Evolutionary conservation across 768 basidiomycete genomes (phyloP), one percentile per base, ranked within the genome.

Genomic region (Russula dissimulans): DNA sequence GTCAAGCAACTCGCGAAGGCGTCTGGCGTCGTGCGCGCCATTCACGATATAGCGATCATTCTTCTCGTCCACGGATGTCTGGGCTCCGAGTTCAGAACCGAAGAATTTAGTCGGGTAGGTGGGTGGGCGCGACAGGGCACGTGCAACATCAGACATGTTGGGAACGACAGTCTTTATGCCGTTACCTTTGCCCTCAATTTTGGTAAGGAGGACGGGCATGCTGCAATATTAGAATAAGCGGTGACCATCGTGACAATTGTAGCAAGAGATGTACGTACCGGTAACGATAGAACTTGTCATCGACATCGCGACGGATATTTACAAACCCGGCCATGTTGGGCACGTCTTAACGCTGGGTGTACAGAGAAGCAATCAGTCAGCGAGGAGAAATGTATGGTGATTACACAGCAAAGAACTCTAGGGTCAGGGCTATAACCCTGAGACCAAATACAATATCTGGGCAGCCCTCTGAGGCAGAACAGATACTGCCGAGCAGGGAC

Each of bases 101-200:
- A 99, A 98, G 80, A 95, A 99, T 75, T 99, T 99, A 74, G 95
- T 97, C 63, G 95, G 89, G 72, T 98, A 97, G 45, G 94, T 83
- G 31, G 97, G 89, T 61, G 95, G 95, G 60, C 97, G 88, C 69
- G 87, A 91, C 66, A 99, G 83, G 47, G 97, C 94, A 65, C 92
- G 87, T 50, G 95, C 92, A 66, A 99, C 88, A 73, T 98, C 97
- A 61, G 91, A 84, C 93, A 99, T 97, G 76, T 99, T 99, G 18
- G 95, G 95, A 56, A 97, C 77, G 70, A 99, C 95, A 48, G 97
- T 99, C 79, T 99, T 99, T 77, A 99, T 98, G 69, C 97, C 97
- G 72, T 99, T 99, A 62, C 97, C 97, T 74, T 94, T 95, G 69
- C 97, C 97, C 77, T 99, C 97, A 39, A 98, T 94, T 79, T 98